Conservation (phyloP, 345 rosid species). For the Corchorus olitorius region DNA sequence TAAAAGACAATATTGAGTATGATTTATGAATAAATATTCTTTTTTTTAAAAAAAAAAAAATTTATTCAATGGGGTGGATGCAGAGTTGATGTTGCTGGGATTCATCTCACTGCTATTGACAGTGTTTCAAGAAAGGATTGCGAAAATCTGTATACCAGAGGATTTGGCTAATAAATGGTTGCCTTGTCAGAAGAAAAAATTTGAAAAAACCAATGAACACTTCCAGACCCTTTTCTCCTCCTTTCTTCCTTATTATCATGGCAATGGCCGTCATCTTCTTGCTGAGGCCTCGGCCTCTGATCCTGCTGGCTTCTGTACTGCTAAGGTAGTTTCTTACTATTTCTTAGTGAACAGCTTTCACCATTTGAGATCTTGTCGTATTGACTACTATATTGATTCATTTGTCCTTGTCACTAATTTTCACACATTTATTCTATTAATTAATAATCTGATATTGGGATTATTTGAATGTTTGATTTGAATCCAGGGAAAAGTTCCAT, state of each 20-base stretch:
- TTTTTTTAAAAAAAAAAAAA: too few species aligned
- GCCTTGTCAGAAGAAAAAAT: slow-evolving; percentile 50
- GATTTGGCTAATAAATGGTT: slow-evolving; percentile 48
- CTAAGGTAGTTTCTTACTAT: slow-evolving; percentile 31
- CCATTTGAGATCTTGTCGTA: neutral
- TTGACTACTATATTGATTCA: neutral
- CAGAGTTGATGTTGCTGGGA: slow-evolving; percentile 93
- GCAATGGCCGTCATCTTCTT: slow-evolving; percentile 55
- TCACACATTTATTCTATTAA: neutral
- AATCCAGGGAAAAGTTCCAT: slow-evolving; percentile 64
- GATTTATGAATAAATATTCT: neutral
- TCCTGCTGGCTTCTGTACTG: slow-evolving; percentile 31
- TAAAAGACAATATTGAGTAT: neutral
- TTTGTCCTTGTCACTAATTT: neutral
- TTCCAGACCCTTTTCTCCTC: slow-evolving; percentile 20
- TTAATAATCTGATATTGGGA: neutral
- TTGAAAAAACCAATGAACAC: neutral
- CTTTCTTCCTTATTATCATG: neutral
- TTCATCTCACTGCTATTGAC: slow-evolving; percentile 78
- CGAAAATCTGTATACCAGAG: slow-evolving; percentile 54
- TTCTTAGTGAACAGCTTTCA: neutral
- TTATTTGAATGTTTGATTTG: neutral
- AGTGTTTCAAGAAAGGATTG: slow-evolving; percentile 54
- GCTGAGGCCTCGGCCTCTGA: slow-evolving; percentile 36
- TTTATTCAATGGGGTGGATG: neutral